Evolutionary conservation across 305 asterid species (phyloP), one percentile per base, ranked within the genome.

Genomic region (Petunia hybrid): DNA sequence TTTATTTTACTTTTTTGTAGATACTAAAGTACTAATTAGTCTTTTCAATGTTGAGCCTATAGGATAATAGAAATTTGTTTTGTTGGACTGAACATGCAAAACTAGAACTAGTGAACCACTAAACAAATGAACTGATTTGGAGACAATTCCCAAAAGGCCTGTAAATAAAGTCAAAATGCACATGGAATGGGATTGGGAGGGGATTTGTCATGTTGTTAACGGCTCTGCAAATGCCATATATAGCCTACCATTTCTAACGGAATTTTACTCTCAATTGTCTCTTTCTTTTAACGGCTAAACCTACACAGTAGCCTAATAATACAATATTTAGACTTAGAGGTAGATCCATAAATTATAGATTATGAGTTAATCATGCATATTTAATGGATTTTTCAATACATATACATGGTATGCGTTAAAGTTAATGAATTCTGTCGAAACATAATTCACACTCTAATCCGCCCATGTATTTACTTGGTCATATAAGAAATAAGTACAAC

Each of bases 131-230:
- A 56, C 2, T 22, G 14, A 48, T 5, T 71, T 5, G 36, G 36
- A 48, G 10, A 71, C 41, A 9, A 7, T 76, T 43, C 22, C 43
- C 1, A 62, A 70, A 62, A n/a, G 70, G 40, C 22, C 70, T 35
- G 4, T 41, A 12, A 5, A n/a, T 12, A 69, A 16, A 2, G 57
- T 69, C 4, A 51, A 55, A 55, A 53, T 6, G 31, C 63, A 59
- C 67, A 76, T 74, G 67, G 31, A 22, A 22, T 22, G 31, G 67
- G 31, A 22, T 0, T 22, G 31, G 31, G 31, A 42, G 6, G 35
- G 77, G 6, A 13, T 46, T 83, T 89, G 90, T 86, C 91, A 78
- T 40, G 81, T 85, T 76, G 84, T 68, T 63, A 87, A 88, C 91
- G 92, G 90, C 92, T 88, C 87, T 75, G 46, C 56, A 0, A 2